Evolutionary conservation across 2,329 filamentous ascomycete species (phyloP).

Genomic region (Penicillium sp.): DNA sequence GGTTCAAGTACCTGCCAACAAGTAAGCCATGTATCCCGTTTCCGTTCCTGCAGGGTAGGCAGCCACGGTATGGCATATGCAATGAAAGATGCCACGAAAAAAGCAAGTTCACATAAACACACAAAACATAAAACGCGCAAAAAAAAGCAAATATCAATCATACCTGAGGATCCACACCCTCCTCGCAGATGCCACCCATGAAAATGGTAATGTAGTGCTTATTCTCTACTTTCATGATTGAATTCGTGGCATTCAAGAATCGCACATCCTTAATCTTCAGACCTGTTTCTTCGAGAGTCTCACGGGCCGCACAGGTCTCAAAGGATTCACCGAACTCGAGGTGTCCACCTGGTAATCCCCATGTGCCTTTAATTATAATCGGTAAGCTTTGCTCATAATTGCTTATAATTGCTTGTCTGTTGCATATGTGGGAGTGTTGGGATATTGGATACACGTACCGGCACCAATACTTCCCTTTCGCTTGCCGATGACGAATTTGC

Average conservation of each 20-base stretch:
- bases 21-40: background rate
- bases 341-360: constrained; percentile 72
- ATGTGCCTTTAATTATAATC: constrained; percentile 50
- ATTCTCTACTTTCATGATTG: constrained; percentile 57
- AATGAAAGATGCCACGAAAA: background rate
- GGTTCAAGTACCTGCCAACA: constrained; percentile 41
- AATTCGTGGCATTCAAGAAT: constrained; percentile 65
- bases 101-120: too few relatives aligned
- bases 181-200: constrained; percentile 55
- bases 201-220: constrained; percentile 78
- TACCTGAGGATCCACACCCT: constrained; percentile 55
- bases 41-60: background rate
- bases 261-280: constrained; percentile 55
- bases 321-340: constrained; percentile 68
- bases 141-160: constrained; percentile 1
- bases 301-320: constrained; percentile 63
- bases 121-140: too few relatives aligned
- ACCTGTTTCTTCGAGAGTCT: constrained; percentile 70
- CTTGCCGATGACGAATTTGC: constrained; percentile 50
- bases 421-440: background rate
- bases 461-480: constrained; percentile 50
- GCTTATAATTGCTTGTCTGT: background rate
- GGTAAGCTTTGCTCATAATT: background rate
- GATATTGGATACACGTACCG: constrained; percentile 32
- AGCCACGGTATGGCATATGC: background rate